Percentiles rank a stretch among this genome's conserved stretches.
Evolutionary conservation across 257 asterid species (phyloP).

Genomic region (Echium plantagineum): DNA sequence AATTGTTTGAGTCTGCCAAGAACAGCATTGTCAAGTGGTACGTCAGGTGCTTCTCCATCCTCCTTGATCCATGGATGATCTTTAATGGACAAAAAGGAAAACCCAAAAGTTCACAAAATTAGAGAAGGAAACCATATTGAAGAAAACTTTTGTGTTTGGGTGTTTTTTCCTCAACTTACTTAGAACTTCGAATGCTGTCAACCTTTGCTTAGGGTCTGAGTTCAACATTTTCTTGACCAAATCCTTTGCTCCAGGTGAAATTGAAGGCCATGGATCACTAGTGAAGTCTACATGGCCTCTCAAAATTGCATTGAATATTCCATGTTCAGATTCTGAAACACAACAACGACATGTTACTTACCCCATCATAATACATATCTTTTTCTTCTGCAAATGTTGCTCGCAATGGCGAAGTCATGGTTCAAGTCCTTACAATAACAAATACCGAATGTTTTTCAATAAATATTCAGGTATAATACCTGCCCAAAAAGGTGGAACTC

Average conservation of each 20-base stretch:
- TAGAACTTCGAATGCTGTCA: slow-evolving; percentile 70
- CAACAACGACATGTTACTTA: background rate
- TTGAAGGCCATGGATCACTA: slow-evolving; percentile 89
- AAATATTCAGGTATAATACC: slow-evolving; percentile 18
- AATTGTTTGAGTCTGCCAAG: slow-evolving; percentile 60
- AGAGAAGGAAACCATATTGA: too few relatives aligned
- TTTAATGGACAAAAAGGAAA: slow-evolving; percentile 2
- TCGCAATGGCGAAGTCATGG: too few relatives aligned
- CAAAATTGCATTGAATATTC: slow-evolving; percentile 81
- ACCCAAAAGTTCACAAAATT: background rate
- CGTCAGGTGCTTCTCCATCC: slow-evolving; percentile 74
- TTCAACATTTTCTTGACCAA: slow-evolving; percentile 73
- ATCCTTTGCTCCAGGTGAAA: slow-evolving; percentile 88
- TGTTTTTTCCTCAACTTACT: slow-evolving; percentile 29
- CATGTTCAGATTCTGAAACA: slow-evolving; percentile 66
- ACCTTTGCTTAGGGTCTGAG: slow-evolving; percentile 75
- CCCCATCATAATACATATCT: too few relatives aligned
- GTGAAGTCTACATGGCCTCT: slow-evolving; percentile 78
- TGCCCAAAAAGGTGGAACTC: slow-evolving; percentile 97
- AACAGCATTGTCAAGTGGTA: slow-evolving; percentile 67
- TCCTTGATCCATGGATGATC: slow-evolving; percentile 83
- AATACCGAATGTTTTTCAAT: too few relatives aligned
- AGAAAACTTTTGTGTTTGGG: background rate
- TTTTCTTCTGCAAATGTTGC: too few relatives aligned
- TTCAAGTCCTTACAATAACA: too few relatives aligned